Conservation (phyloP, 345 rosid species). For the Euphorbia tirucalli region DNA sequence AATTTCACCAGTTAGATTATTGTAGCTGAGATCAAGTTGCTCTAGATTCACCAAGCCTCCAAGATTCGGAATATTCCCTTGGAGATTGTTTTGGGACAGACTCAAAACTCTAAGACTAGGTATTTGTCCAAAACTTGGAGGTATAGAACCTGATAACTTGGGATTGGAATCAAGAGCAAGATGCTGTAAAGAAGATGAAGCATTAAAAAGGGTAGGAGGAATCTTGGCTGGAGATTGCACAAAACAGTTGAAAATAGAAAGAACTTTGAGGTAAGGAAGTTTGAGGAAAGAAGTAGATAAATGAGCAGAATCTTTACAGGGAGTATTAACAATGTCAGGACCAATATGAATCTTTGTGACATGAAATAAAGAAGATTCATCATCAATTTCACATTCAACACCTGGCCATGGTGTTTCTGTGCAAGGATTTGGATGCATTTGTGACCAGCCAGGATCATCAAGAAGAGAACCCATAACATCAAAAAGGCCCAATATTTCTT, state of each 20-base stretch:
- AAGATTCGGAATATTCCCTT: slow-evolving; percentile 35
- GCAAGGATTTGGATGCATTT: slow-evolving; percentile 43
- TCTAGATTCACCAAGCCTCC: slow-evolving; percentile 30
- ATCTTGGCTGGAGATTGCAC: slow-evolving; percentile 23
- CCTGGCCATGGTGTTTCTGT: slow-evolving; percentile 57
- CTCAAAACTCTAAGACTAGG: slow-evolving; percentile 30
- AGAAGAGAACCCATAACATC: slow-evolving; percentile 37
- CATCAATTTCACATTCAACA: slow-evolving; percentile 39
- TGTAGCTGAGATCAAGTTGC: slow-evolving; percentile 48
- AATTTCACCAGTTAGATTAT: slow-evolving; percentile 41
- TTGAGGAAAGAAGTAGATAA: slow-evolving; percentile 39
- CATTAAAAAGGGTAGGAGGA: slow-evolving; percentile 29
- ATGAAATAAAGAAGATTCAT: slow-evolving; percentile 35
- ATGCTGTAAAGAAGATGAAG: slow-evolving; percentile 39
- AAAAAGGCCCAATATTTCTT: slow-evolving; percentile 39
- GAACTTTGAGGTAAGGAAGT: slow-evolving; percentile 38
- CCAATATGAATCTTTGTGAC: slow-evolving; percentile 43
- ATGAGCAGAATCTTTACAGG: slow-evolving; percentile 39
- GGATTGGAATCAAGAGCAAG: slow-evolving; percentile 43
- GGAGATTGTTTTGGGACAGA: slow-evolving; percentile 38
- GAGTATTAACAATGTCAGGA: slow-evolving; percentile 39
- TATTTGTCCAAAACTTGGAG: slow-evolving; percentile 28
- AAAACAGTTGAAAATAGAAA: slow-evolving; percentile 47
- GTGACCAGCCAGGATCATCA: slow-evolving; percentile 40
- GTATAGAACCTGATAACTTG: slow-evolving; percentile 36